phyloP scores from a whole-genome alignment of 345 rosid species.

The Anastatica hierochuntica region DNA sequence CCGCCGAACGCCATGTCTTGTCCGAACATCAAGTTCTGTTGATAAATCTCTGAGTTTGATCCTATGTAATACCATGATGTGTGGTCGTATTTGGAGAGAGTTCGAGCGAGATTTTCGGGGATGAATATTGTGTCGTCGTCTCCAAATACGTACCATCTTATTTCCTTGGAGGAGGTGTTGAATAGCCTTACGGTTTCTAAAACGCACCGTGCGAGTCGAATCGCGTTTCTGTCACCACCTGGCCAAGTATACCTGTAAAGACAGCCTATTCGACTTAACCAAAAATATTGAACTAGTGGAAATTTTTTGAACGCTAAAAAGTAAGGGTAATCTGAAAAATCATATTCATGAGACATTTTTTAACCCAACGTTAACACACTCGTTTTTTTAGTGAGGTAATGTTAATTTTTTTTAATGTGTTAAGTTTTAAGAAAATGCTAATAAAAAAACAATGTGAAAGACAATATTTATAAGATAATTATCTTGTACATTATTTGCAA shows the following conservation, averaged over 20 bases:
- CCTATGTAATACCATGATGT: conserved; percentile 71
- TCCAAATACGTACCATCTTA: conserved; percentile 76
- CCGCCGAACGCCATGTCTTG: conserved; percentile 73
- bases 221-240: conserved; percentile 57
- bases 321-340: no score
- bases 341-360: no score
- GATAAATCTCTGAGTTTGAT: conserved; percentile 51
- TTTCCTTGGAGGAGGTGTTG: conserved; percentile 28
- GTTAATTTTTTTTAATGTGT: no score
- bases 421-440: no score
- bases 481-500: no score
- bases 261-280: no score
- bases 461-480: no score
- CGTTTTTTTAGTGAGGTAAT: no score
- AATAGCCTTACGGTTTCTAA: conserved; percentile 35
- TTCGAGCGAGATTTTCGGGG: conserved; percentile 53
- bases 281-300: no score
- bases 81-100: conserved; percentile 75
- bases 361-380: no score
- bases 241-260: conserved; percentile 36
- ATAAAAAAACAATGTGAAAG: no score
- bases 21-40: conserved; percentile 46
- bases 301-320: no score
- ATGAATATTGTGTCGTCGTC: conserved; percentile 76
- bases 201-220: conserved; percentile 63